Percentiles rank a stretch among this genome's conserved stretches.
These are phyloP conservation scores for Scolecobasidium constrictum DNA, from an alignment of 2,329 filamentous ascomycete genomes.

Conservation along the genomic window DNA sequence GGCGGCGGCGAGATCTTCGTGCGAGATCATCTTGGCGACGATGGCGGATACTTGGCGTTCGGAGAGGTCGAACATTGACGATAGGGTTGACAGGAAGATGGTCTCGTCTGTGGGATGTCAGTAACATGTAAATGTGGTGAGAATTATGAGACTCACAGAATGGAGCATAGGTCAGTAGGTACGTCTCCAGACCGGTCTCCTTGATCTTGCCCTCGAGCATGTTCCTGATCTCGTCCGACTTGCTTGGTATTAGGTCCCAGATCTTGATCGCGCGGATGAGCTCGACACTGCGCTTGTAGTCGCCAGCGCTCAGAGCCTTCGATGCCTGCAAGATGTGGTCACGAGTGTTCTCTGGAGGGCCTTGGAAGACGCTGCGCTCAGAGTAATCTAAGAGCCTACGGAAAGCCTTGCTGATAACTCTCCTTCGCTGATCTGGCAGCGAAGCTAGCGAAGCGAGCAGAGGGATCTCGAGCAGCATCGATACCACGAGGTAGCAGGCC, in stretches of 20 bases:
- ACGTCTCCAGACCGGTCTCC: conserved; percentile 94
- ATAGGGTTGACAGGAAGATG: conserved; percentile 72
- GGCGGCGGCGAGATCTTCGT: conserved; percentile 92
- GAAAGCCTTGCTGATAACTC: conserved; percentile 98
- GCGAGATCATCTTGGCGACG: conserved; percentile 98
- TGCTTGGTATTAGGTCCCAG: conserved; percentile 85
- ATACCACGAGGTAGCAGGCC: conserved; percentile 97
- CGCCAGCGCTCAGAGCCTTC: conserved; percentile 88
- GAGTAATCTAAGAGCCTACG: conserved; percentile 98
- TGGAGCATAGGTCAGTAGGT: conserved; percentile 97
- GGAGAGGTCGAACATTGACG: conserved; percentile 90
- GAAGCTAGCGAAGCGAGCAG: conserved; percentile 94
- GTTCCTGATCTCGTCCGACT: conserved; percentile 83
- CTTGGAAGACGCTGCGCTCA: conserved; percentile 97
- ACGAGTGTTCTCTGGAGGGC: conserved; percentile 94
- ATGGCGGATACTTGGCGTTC: conserved; percentile 86
- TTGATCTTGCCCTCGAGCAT: conserved; percentile 99
- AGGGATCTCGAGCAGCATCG: conserved; percentile 97
- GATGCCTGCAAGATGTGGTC: conserved; percentile 99
- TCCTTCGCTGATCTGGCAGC: conserved; percentile 92
- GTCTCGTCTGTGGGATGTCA: conserved; percentile 55
- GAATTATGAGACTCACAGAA: conserved; percentile 44
- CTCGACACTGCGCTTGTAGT: conserved; percentile 93
- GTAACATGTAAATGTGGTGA: not conserved
- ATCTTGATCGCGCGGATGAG: conserved; percentile 99